Evolutionary conservation across 2,329 filamentous ascomycete species (phyloP).

Genomic region (Colletotrichum godetiae): DNA sequence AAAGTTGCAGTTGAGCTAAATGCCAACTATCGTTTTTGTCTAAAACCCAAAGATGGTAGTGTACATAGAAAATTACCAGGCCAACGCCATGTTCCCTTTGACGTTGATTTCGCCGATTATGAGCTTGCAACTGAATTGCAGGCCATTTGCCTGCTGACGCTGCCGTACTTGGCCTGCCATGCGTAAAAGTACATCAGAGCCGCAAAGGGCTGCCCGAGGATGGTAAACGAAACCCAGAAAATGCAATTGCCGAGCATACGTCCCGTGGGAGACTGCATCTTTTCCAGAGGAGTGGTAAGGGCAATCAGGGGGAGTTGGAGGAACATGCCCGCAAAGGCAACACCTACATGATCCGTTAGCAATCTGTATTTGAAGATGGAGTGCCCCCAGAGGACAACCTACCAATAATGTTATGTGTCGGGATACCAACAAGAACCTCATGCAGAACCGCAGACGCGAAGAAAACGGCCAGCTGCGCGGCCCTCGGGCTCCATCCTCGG

Average conservation of each 20-base stretch:
- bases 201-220: conserved; percentile 93
- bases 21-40: not conserved
- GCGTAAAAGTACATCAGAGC: conserved; percentile 96
- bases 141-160: conserved; percentile 66
- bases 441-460: conserved; percentile 89
- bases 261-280: conserved; percentile 79
- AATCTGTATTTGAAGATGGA: not conserved
- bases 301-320: conserved; percentile 89
- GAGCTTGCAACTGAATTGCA: not conserved
- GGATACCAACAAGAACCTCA: conserved; percentile 91
- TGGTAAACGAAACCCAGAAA: conserved; percentile 96
- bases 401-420: conserved; percentile 94
- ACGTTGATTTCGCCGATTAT: not conserved
- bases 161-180: conserved; percentile 98
- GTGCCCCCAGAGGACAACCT: conserved; percentile 41
- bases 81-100: not conserved
- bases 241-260: conserved; percentile 90
- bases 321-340: conserved; percentile 95
- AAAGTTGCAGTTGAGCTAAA: not conserved
- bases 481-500: conserved; percentile 78
- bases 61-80: not conserved
- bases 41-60: not conserved
- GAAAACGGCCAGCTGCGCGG: conserved; percentile 86
- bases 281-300: conserved; percentile 82
- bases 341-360: conserved; percentile 52